Base-by-base conservation (phyloP, 2,329 filamentous ascomycete genomes). In the Colletotrichum tofieldiae region DNA sequence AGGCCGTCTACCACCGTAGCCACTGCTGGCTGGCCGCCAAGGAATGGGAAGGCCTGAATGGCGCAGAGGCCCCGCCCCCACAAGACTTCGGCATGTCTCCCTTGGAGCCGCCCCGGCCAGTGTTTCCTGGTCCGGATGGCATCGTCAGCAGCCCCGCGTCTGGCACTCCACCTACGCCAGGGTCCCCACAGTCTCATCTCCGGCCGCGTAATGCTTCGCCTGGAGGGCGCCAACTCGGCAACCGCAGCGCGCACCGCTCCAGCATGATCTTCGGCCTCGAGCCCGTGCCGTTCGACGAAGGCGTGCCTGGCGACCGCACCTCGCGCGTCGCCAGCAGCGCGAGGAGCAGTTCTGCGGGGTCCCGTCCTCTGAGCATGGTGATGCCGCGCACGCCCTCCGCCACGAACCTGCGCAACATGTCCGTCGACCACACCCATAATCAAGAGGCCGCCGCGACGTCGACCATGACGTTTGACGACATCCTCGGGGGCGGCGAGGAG, bases 1-100 rank as follows among this genome's bases (percentile, higher is more conserved):
- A 91, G 77, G 89, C 88, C 18, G 90, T 87, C 23, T 90, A 90
- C 77, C 86, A 88, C 75, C 86, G 89, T 63, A 88, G 86, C 65
- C 87, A 89, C 81, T 89, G 87, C 78, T 89, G 87, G 87, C 79
- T 86, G 41, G 86, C 85, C 2, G 87, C 86, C 29, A 86, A 87
- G 75, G 79, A 82, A 54, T 89, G 87, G 87, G 84, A 87, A 67
- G 80, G 80, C 8, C 74, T 79, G 3, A 76, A 80, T 8, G 79
- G 78, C n/a, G 76, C 75, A 5, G 76, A 78, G 20, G 75, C 74
- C 4, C 66, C 76, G 6, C 76, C 79, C 3, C 74, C 76, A 0
- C 75, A 77, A 20, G 81, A 84, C 29, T 77, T 79, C 2, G 75
- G 78, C n/a, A 76, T 85, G 76, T 83, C 81, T 4, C 82, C 82